Base-by-base conservation (phyloP, 106 monocot species). In the Dendrobium nobile region DNA sequence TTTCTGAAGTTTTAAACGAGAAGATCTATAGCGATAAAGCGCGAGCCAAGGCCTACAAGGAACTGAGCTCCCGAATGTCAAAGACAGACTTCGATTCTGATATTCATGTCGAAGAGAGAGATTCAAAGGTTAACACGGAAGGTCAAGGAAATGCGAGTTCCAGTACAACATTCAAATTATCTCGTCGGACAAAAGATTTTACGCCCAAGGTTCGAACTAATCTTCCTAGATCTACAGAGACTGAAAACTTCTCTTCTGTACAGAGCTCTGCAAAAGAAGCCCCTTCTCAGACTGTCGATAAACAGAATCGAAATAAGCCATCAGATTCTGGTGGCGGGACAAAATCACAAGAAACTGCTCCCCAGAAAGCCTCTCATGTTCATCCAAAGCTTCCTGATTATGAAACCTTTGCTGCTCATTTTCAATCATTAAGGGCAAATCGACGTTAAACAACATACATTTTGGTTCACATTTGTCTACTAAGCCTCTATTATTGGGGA, bases 381-480 rank as follows among this genome's bases (percentile, higher is more conserved):
- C 95, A 90, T 54, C 91, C 92, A 40, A 95, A 90, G 37, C 92
- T 88, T 77, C 95, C 95, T 17, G 88, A 95, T 75, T 92, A 90
- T 76, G 95, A 95, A 28, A 61, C 87, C 40, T 54, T 95, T 16
- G 87, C 88, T 48, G 92, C 90, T 73, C 91, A 88, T 83, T 95
- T 95, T 77, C 88, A 80, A 47, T 84, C 90, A 16, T 86, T 95
- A 33, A 80, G 92, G 55, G 79, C 92, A 42, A 90, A 90, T 72
- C 81, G 82, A 17, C 82, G 79, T 0, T 83, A 68, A 80, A 9
- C 13, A 8, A 3, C 3, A n/a, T 28, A 13, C 70, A 37, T 37
- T 70, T 33, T 37, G 4, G 11, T 26, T 26, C 10, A 9, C 37
- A 37, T 37, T 37, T 37, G 37, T 37, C 37, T 37, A 3, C 37